Evolutionary conservation across 2,329 filamentous ascomycete species (phyloP).

Genomic region (Trichoderma gracile): DNA sequence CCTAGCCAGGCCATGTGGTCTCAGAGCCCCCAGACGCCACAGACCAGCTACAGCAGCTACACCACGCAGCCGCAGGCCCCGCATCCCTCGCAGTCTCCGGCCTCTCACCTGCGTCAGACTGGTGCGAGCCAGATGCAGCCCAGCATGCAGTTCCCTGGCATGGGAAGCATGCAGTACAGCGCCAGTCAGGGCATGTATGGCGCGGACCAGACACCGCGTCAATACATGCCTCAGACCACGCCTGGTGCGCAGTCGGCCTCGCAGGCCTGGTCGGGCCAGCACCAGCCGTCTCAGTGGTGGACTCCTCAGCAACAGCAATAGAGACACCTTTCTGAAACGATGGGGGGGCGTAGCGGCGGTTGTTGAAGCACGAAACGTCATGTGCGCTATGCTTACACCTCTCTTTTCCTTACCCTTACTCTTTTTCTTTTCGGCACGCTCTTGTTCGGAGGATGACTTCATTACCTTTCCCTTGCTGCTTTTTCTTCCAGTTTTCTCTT

Average conservation of each 20-base stretch:
- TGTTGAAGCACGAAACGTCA: background rate
- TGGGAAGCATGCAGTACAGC: conserved; percentile 61
- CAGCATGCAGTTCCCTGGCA: conserved; percentile 62
- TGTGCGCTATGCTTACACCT: background rate
- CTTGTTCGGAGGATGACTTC: conserved; percentile 24
- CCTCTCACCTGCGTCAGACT: conserved; percentile 62
- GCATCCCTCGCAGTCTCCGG: conserved; percentile 56
- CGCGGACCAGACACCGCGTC: conserved; percentile 62
- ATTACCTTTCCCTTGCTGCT: background rate
- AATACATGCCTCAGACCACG: conserved; percentile 67
- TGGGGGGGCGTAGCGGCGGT: background rate
- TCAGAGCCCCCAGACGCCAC: conserved; percentile 63
- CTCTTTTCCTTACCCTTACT: too few relatives aligned
- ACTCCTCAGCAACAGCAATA: conserved; percentile 51
- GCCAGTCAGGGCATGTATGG: conserved; percentile 60
- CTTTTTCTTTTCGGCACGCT: conserved; percentile 22
- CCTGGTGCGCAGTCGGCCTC: conserved; percentile 51
- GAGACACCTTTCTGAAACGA: background rate
- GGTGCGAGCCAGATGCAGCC: conserved; percentile 58
- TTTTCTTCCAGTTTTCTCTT: background rate
- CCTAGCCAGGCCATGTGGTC: conserved; percentile 63
- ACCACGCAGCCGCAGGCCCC: conserved; percentile 55
- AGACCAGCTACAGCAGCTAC: conserved; percentile 56
- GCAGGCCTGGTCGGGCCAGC: conserved; percentile 59
- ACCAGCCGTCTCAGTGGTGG: conserved; percentile 64